Base-by-base conservation (phyloP, 2,329 filamentous ascomycete species). In the Davidsoniella virescens region DNA sequence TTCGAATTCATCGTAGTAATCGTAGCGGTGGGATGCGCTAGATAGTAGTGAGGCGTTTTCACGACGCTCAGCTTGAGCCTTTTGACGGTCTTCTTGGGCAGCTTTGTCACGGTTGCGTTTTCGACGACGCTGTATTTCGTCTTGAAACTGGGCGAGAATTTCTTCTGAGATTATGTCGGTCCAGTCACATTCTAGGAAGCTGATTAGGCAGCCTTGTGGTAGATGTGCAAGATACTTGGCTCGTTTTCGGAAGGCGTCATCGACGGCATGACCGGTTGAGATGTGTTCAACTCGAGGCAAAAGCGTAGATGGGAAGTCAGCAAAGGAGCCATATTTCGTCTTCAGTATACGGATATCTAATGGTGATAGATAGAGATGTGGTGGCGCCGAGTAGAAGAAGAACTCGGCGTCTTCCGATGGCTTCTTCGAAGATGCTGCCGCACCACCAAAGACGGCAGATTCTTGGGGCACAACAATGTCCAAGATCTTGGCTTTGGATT, bases 151-250 rank as follows among this genome's bases (percentile, higher is more conserved):
- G 38, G 78, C 78, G n/a, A 95, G 69, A 3, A 85, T 74, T 47
- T 85, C 81, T 1, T 79, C 71, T 2, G 79, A 73, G 4, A 95
- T 84, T 37, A 92, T 84, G 56, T 94, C 87, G 2, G 85, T 87
- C 88, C 88, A 95, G 62, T 95, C 87, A 60, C 88, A 95, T 65
- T 95, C 88, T 1, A 95, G 65, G 59, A 94, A 94, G 56, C 75
- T 87, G 40, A 95, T 84, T 56, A 94, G 82, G 62, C 87, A 94
- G n/a, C 88, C 88, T 47, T 84, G 80, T 0, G 88, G 88, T 5
- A 95, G 71, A 63, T 95, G 88, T 1, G 78, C 78, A 2, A 95
- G 73, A 56, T 94, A 95, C 62, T 92, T 94, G 50, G 85, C 80
- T 29, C 87, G 77, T 61, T 84, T 87, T 44, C 88, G 78, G 49